A percentile compares a stretch with the other conserved stretches of the same genome.
These are phyloP conservation scores for Pythium volutum DNA, from an alignment of 352 stramenopile genomes.

Conservation along the genomic window DNA sequence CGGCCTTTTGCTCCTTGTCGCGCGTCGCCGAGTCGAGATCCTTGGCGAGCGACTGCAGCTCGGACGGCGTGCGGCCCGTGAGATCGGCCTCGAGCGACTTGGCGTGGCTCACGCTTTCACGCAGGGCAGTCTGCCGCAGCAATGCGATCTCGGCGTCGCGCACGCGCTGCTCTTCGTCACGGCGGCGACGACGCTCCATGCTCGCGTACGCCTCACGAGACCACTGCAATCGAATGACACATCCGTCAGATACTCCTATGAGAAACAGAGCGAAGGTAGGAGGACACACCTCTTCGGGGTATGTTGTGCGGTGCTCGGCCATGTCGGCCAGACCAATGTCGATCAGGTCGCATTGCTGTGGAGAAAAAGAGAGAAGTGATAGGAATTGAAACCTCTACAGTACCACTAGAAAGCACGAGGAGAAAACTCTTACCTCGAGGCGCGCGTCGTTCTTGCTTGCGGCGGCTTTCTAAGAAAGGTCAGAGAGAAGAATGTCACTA, in stretches of 20 bases:
- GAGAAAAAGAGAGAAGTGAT: background rate
- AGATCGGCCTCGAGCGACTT: conserved; percentile 75
- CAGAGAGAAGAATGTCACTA: background rate
- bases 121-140: conserved; percentile 67
- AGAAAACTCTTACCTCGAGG: conserved; percentile 43
- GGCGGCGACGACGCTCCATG: conserved; percentile 47
- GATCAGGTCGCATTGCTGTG: conserved; percentile 79
- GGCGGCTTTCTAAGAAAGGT: conserved; percentile 39
- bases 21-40: conserved; percentile 42
- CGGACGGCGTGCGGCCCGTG: conserved; percentile 35
- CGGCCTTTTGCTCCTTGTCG: conserved; percentile 50
- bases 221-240: too few species aligned
- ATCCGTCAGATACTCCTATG: too few species aligned
- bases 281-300: conserved; percentile 60
- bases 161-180: conserved; percentile 60
- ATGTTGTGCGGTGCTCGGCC: conserved; percentile 60
- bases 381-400: background rate
- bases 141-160: conserved; percentile 68
- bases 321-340: conserved; percentile 76
- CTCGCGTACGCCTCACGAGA: conserved; percentile 46
- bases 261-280: too few species aligned
- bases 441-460: conserved; percentile 67
- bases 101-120: conserved; percentile 64
- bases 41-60: conserved; percentile 63
- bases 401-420: too few species aligned